Base-by-base conservation (phyloP, 257 asterid genomes). In the Rubia yunnanensis region DNA sequence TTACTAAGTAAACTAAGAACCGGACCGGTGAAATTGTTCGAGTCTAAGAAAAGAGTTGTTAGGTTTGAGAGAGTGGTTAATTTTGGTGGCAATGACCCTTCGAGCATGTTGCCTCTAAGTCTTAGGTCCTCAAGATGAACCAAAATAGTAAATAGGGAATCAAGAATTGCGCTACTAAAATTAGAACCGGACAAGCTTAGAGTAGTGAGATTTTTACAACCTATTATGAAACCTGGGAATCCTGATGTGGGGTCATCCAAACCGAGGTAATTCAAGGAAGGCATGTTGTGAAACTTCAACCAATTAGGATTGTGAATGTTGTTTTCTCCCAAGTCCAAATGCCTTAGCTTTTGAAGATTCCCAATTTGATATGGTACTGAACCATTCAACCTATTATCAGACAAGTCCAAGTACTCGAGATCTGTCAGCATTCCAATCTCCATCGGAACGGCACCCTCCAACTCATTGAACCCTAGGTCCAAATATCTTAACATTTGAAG, bases 261-360 rank as follows among this genome's bases (percentile, higher is more conserved):
- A 65, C 75, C 70, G 63, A 89, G 85, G 72, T 73, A 69, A 1
- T 60, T 67, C 73, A 92, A 65, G 15, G 52, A 59, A 14, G 91
- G 91, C 79, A 92, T 80, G 72, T 69, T 63, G 5, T 54, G 36
- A 34, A 92, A 34, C 54, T 66, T 76, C 3, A 86, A 80, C 98
- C 96, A 89, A 2, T 80, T 83, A 36, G 95, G 82, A 69, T 80
- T 58, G 26, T 49, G 58, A 60, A 92, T 65, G 79, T 1, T 77
- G 67, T 87, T 87, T 5, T 77, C 77, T 55, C 97, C 94, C 10
- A 92, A 67, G 76, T 92, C 87, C 81, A 92, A 46, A 73, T 61
- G 70, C 67, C 72, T 10, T 32, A 87, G 66, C 80, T 78, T 79
- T 49, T 70, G 89, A 36, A 87, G 84, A 68, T 79, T 81, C 61